These are phyloP conservation scores for Boletus patriciae DNA, from an alignment of 768 basidiomycete species.

Conservation along the genomic window DNA sequence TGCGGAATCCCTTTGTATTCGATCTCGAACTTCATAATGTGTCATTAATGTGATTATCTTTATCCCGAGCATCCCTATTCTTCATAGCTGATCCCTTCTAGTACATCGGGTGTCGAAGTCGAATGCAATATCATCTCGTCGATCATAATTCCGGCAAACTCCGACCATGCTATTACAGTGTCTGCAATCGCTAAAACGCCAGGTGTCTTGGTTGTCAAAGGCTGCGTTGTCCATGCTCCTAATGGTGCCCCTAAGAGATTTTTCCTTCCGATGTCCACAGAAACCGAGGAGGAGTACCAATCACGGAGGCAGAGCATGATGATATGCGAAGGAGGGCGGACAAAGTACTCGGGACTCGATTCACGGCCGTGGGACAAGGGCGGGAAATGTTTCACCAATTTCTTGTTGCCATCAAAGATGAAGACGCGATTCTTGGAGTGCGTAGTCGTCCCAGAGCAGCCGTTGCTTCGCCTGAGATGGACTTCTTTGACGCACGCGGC, in stretches of 20 bases:
- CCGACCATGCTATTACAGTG: constrained; percentile 71
- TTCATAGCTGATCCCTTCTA: constrained; percentile 34
- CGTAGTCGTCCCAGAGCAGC: constrained; percentile 83
- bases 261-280: constrained; percentile 68
- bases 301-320: constrained; percentile 57
- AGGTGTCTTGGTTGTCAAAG: constrained; percentile 71
- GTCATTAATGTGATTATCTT: constrained; percentile 63
- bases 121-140: constrained; percentile 58
- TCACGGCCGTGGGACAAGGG: constrained; percentile 61
- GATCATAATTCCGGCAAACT: constrained; percentile 69
- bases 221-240: constrained; percentile 74
- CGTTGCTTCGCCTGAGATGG: constrained; percentile 79
- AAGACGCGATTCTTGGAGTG: constrained; percentile 68
- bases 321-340: constrained; percentile 64
- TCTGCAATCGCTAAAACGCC: constrained; percentile 62
- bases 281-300: constrained; percentile 65
- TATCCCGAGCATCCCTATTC: background rate
- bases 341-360: constrained; percentile 74
- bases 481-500: constrained; percentile 93
- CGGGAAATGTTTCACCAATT: constrained; percentile 40
- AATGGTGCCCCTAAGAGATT: constrained; percentile 74
- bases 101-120: constrained; percentile 80
- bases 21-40: constrained; percentile 85
- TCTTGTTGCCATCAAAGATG: constrained; percentile 26
- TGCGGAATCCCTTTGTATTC: constrained; percentile 93